Evolutionary conservation across 805 yeast species (phyloP).

Genomic region (Cyberlindnera galapagoensis): DNA sequence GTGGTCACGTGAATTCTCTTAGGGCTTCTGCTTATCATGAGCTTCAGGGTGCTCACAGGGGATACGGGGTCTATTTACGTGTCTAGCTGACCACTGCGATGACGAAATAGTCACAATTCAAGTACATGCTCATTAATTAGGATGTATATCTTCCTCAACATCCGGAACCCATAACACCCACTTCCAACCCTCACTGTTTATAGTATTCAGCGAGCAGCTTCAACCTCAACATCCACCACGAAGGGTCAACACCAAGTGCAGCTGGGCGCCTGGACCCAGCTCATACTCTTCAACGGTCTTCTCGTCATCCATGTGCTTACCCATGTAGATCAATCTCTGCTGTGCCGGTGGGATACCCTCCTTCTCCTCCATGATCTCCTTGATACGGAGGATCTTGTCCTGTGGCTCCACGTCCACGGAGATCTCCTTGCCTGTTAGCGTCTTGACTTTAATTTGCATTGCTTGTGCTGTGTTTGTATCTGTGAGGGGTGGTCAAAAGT

Average conservation of each 20-base stretch:
- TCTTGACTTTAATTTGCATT: conserved; percentile 70
- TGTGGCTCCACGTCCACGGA: conserved; percentile 66
- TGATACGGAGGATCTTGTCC: conserved; percentile 67
- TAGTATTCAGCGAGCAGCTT: background rate
- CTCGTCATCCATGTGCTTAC: conserved; percentile 88
- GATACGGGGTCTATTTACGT: no score
- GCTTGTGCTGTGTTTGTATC: background rate
- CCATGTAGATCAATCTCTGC: conserved; percentile 84
- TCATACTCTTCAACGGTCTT: conserved; percentile 65
- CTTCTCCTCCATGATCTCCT: conserved; percentile 89
- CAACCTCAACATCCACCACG: conserved; percentile 62
- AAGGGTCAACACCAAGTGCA: conserved; percentile 86
- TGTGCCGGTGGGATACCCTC: conserved; percentile 97
- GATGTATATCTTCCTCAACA: no score
- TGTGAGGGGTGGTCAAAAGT: no score
- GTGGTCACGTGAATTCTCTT: no score
- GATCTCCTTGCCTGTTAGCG: conserved; percentile 77
- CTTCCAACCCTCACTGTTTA: no score
- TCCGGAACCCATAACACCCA: no score
- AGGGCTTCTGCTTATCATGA: no score
- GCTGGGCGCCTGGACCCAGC: conserved; percentile 77
- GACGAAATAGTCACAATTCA: no score
- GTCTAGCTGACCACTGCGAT: no score
- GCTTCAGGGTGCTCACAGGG: no score
- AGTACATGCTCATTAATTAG: no score